These are phyloP conservation scores for Naganishia kalamii DNA, from an alignment of 768 basidiomycete species.

Conservation along the genomic window DNA sequence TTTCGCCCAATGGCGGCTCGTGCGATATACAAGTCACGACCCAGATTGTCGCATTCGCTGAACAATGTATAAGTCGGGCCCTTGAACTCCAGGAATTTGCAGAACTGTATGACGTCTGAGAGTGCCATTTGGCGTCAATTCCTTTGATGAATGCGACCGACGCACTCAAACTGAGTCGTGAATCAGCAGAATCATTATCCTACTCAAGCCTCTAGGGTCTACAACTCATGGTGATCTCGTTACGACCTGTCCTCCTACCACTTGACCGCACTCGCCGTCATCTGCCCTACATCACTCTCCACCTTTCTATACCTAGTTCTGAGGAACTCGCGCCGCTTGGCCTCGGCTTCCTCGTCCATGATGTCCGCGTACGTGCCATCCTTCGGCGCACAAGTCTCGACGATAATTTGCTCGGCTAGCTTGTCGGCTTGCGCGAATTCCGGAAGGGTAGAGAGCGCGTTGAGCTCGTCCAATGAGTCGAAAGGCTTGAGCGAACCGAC, in stretches of 20 bases:
- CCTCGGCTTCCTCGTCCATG: constrained; percentile 52
- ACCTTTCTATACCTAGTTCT: constrained; percentile 79
- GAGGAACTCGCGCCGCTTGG: constrained; percentile 53
- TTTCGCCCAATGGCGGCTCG: too few relatives aligned
- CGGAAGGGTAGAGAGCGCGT: neutral
- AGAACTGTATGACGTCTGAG: too few relatives aligned
- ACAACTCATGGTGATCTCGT: neutral
- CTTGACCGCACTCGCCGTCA: constrained; percentile 58
- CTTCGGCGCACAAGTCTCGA: constrained; percentile 24
- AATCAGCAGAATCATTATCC: too few relatives aligned
- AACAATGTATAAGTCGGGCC: too few relatives aligned
- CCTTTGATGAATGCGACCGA: too few relatives aligned
- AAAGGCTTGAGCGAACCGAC: constrained; percentile 3
- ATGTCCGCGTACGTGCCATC: constrained; percentile 21
- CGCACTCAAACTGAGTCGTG: too few relatives aligned
- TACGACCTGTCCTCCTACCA: constrained; percentile 16
- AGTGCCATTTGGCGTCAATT: too few relatives aligned
- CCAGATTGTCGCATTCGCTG: too few relatives aligned
- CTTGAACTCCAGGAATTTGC: too few relatives aligned
- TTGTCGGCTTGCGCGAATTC: neutral
- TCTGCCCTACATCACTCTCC: constrained; percentile 72
- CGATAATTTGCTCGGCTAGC: constrained; percentile 11
- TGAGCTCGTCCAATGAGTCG: constrained; percentile 2
- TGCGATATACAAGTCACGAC: too few relatives aligned
- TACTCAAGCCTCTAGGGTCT: too few relatives aligned